Percentiles rank a stretch among this genome's conserved stretches.
phyloP scores from a whole-genome alignment of 352 stramenopile species.

The Phytopythium montanum region DNA sequence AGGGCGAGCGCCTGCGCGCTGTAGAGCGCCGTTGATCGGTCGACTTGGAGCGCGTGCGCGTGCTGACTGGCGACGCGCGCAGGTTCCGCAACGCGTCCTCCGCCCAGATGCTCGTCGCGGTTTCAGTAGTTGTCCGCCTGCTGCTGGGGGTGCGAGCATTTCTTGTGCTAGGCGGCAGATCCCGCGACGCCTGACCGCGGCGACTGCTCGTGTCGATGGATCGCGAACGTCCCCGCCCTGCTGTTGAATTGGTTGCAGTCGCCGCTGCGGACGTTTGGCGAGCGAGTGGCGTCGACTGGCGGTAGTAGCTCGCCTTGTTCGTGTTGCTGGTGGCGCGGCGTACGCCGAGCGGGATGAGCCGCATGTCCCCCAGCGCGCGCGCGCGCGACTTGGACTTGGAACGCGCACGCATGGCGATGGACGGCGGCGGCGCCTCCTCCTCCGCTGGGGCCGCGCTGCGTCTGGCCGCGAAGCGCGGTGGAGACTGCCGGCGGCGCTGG shows the following conservation, averaged over 20 bases:
- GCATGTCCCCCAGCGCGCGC: slow-evolving; percentile 22
- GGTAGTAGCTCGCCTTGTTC: slow-evolving; percentile 36
- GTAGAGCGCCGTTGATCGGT: slow-evolving; percentile 21
- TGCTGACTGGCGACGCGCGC: slow-evolving; percentile 14
- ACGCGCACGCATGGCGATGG: slow-evolving; percentile 34
- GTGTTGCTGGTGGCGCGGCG: slow-evolving; percentile 25
- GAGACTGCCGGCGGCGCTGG: slow-evolving; percentile 41
- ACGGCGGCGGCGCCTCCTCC: neutral
- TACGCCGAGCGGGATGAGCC: slow-evolving; percentile 52
- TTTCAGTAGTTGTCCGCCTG: neutral
- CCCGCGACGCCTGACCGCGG: neutral
- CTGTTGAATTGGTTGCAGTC: neutral
- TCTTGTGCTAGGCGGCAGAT: neutral
- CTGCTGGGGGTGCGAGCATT: neutral
- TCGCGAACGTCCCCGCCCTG: slow-evolving; percentile 19
- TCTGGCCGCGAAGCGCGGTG: slow-evolving; percentile 10
- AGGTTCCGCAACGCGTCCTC: neutral
- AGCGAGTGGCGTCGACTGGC: slow-evolving; percentile 6
- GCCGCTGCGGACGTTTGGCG: neutral
- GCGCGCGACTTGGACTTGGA: slow-evolving; percentile 66
- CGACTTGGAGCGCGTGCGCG: slow-evolving; percentile 48
- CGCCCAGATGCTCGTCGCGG: neutral
- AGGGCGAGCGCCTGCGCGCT: slow-evolving; percentile 11
- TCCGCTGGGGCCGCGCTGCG: no score
- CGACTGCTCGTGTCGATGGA: slow-evolving; percentile 6